Base-by-base conservation (phyloP, 495 filamentous ascomycete species). In the Parmelia sp. region DNA sequence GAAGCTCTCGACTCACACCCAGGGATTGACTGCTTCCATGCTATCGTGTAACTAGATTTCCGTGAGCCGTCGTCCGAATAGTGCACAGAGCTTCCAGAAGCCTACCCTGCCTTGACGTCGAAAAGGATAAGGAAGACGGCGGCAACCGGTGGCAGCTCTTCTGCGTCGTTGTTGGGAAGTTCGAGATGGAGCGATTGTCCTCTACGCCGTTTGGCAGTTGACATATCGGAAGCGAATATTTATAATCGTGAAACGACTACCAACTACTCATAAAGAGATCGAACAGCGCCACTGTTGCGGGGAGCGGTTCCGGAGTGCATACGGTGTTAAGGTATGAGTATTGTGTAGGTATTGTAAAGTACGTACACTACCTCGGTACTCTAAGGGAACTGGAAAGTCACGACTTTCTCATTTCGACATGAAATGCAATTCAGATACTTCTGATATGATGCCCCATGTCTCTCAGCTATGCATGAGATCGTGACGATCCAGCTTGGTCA, bases 401-500 rank as follows among this genome's bases (percentile, higher is more conserved):
- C 12, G 49, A 27, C 0, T 31, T 4, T 5, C 49, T 29, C 12
- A 29, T 25, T 51, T 53, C 49, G 6, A 31, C 49, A 33, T 31
- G 5, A 36, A 17, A 21, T 33, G 25, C 29, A 12, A 12, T 33
- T 33, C 14, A 33, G 27, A 19, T 29, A 2, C 9, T 33, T 33
- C 29, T 1, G 51, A 33, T 21, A 55, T 55, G 29, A 55, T 33
- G 12, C 27, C 29, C 10, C 8, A 21, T 25, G 5, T 61, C 27
- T 19, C 42, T 35, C 37, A 53, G 71, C 63, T 12, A 99, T 99
- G 94, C 92, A 95, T 77, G 94, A 99, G 73, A 92, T 97, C 65
- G 81, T 99, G 63, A 96, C 94, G 2, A 77, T 97, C 51, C 94
- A 99, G 77, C 83, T 97, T 60, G 94, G 94, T 45, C 90, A 96